These are phyloP conservation scores for Liriodendron chinense DNA, from an alignment of 164 flowering plant genomes.

Conservation along the genomic window DNA sequence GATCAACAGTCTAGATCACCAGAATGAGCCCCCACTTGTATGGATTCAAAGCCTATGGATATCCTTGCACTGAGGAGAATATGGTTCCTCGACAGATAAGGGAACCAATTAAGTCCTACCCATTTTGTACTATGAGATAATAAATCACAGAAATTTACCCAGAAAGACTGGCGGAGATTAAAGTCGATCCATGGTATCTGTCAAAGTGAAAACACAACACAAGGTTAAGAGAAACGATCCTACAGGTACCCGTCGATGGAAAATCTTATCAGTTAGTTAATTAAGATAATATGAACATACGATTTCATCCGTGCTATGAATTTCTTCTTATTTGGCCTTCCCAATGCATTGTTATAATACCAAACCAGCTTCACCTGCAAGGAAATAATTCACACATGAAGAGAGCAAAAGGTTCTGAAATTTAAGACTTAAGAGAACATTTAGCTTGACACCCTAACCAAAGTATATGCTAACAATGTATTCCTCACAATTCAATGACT, in stretches of 20 bases:
- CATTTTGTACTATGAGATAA: background rate
- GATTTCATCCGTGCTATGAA: slow-evolving; percentile 88
- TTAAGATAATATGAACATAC: slow-evolving; percentile 62
- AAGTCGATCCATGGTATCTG: slow-evolving; percentile 98
- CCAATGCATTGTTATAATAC: slow-evolving; percentile 97
- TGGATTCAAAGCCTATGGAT: background rate
- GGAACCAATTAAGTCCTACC: background rate
- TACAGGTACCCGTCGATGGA: background rate
- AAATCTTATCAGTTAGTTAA: slow-evolving; percentile 3
- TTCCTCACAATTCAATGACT: too few relatives aligned
- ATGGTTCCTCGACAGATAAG: background rate
- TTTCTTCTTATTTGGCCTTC: slow-evolving; percentile 93
- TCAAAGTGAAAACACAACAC: slow-evolving; percentile 12
- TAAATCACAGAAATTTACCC: slow-evolving; percentile 46
- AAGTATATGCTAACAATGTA: background rate
- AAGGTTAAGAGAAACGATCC: slow-evolving; percentile 6
- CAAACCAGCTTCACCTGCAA: slow-evolving; percentile 95
- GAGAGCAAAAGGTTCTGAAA: background rate
- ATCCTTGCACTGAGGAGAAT: background rate
- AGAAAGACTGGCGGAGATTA: slow-evolving; percentile 91
- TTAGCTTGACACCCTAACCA: background rate
- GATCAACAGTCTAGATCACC: background rate
- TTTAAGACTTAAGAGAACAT: background rate
- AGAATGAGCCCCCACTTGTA: background rate
- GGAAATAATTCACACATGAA: too few relatives aligned